Percentiles rank a stretch among this genome's conserved stretches.
These are phyloP conservation scores for Glomus cerebriforme DNA, from an alignment of 192 early-diverging fungal species.

Conservation along the genomic window DNA sequence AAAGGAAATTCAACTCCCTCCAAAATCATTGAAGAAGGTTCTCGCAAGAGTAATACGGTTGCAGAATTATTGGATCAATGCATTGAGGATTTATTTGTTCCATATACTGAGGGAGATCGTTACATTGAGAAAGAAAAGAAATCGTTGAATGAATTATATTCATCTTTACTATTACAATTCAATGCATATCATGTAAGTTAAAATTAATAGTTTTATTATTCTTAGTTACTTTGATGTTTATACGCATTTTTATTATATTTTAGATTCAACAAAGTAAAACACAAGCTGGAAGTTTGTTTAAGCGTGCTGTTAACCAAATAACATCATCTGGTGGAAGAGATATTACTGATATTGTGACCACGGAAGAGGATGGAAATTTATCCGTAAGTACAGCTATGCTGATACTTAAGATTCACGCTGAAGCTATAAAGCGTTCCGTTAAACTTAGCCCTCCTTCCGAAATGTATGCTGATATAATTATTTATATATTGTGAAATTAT, in stretches of 20 bases:
- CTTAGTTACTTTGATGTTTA: background rate
- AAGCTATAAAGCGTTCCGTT: constrained; percentile 76
- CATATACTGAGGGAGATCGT: constrained; percentile 86
- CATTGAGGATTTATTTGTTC: constrained; percentile 93
- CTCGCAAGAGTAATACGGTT: constrained; percentile 52
- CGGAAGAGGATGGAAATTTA: constrained; percentile 44
- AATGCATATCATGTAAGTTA: constrained; percentile 44
- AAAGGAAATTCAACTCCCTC: constrained; percentile 34
- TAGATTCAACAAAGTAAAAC: constrained; percentile 20
- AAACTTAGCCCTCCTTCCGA: constrained; percentile 70
- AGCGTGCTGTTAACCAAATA: constrained; percentile 32
- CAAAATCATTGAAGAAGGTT: constrained; percentile 20
- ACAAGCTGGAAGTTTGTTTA: background rate
- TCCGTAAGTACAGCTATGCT: constrained; percentile 50
- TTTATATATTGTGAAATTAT: background rate
- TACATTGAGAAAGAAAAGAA: constrained; percentile 80
- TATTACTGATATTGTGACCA: constrained; percentile 31
- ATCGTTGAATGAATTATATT: constrained; percentile 66
- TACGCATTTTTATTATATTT: background rate
- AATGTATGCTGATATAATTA: constrained; percentile 44
- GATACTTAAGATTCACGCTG: constrained; percentile 72
- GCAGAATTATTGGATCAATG: constrained; percentile 80
- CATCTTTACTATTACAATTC: constrained; percentile 44
- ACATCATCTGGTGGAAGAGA: constrained; percentile 3
- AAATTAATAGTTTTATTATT: background rate